These are phyloP conservation scores for Phyllostachys edulis DNA, from an alignment of 176 grass and related monocot genomes.

Conservation along the genomic window DNA sequence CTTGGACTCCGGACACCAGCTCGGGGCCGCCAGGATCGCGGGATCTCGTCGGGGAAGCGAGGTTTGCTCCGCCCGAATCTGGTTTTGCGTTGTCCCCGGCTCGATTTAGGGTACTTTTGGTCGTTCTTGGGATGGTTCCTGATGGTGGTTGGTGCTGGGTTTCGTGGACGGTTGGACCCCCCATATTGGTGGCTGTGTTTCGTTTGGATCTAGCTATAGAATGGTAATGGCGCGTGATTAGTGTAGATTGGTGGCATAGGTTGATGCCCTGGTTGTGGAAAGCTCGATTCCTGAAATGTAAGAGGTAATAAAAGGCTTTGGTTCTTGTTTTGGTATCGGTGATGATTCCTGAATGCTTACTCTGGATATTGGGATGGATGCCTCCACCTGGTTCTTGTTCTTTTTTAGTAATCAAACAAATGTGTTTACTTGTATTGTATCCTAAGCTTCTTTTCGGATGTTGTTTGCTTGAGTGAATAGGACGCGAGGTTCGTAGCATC, in stretches of 20 bases:
- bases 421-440: neutral
- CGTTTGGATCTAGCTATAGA: slow-evolving; percentile 21
- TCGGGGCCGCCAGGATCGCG: slow-evolving; percentile 1
- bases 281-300: neutral
- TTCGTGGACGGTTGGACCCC: neutral
- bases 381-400: neutral
- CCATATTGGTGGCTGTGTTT: neutral
- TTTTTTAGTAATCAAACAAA: neutral
- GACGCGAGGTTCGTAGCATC: neutral
- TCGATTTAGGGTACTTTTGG: slow-evolving; percentile 12
- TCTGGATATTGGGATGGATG: neutral
- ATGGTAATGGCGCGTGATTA: slow-evolving; percentile 14
- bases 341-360: neutral
- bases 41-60: slow-evolving; percentile 11
- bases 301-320: neutral
- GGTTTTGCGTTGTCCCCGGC: neutral
- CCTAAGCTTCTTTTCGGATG: neutral
- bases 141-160: neutral
- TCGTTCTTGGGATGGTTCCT: slow-evolving; percentile 19
- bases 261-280: neutral
- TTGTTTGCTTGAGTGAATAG: slow-evolving; percentile 10
- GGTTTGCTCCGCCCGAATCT: neutral
- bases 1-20: neutral
- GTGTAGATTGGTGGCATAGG: neutral
- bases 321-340: slow-evolving; percentile 9